Conservation (phyloP, 768 basidiomycete species). For the Lentinula detonsa region DNA sequence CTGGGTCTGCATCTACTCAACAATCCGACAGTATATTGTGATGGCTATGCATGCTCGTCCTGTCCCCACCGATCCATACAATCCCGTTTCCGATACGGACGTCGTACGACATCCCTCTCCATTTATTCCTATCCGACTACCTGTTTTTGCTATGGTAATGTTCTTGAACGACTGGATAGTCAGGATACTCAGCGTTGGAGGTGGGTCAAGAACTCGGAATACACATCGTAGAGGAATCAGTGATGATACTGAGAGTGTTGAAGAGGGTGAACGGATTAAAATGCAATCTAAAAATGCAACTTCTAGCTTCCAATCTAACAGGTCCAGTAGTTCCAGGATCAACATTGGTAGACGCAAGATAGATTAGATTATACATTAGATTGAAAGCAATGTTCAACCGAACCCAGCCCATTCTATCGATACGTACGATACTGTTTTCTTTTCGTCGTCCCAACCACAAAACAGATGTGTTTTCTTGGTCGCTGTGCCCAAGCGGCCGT, state of each 20-base stretch:
- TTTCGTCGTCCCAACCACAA: constrained; percentile 80
- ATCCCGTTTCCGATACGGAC: constrained; percentile 40
- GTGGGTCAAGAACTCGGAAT: constrained; percentile 6
- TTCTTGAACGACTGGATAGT: constrained; percentile 71
- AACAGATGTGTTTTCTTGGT: constrained; percentile 95
- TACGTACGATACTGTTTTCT: constrained; percentile 60
- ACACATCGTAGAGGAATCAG: constrained; percentile 26
- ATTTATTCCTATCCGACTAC: constrained; percentile 74
- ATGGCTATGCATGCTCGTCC: constrained; percentile 79
- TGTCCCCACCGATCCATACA: constrained; percentile 70
- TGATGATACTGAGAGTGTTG: constrained; percentile 52
- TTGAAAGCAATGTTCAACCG: constrained; percentile 36
- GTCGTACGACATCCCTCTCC: constrained; percentile 63
- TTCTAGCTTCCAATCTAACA: constrained; percentile 9
- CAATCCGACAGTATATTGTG: constrained; percentile 61
- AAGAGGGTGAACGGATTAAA: constrained; percentile 44
- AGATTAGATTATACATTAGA: constrained; percentile 27
- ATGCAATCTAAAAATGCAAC: constrained; percentile 14
- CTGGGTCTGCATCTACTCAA: background rate
- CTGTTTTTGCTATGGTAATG: constrained; percentile 68
- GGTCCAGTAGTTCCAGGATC: constrained; percentile 22
- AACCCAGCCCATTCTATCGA: constrained; percentile 92
- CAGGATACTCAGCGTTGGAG: constrained; percentile 48
- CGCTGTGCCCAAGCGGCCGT: constrained; percentile 91
- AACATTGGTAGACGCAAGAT: constrained; percentile 40